A percentile compares a stretch with the other conserved stretches of the same genome.
Conservation (phyloP, 129 eudicot species). For the Lonicera japonica region DNA sequence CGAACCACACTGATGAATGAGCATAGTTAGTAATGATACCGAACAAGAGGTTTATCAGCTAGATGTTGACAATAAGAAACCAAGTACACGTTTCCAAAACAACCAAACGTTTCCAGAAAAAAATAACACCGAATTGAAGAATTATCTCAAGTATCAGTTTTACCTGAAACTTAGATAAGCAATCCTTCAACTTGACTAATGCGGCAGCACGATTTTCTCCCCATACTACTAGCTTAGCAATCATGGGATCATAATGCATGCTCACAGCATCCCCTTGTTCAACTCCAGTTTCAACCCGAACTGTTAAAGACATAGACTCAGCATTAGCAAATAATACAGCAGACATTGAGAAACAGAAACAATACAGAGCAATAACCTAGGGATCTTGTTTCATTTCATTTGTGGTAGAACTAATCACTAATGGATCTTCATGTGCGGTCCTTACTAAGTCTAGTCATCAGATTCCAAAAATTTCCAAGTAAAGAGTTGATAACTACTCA, state of each 20-base stretch:
- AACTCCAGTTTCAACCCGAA: conserved; percentile 97
- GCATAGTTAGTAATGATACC: too few relatives aligned
- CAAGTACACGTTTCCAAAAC: conserved; percentile 15
- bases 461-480: not conserved
- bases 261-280: conserved; percentile 91
- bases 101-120: not conserved
- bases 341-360: conserved; percentile 1
- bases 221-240: conserved; percentile 97
- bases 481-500: not conserved
- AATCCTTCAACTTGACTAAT: conserved; percentile 77
- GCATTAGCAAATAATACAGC: conserved; percentile 7
- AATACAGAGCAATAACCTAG: not conserved
- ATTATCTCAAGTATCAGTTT: not conserved
- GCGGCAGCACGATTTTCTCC: conserved; percentile 85
- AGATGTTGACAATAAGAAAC: not conserved
- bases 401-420: not conserved
- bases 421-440: not conserved
- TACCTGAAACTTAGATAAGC: conserved; percentile 91
- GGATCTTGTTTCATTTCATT: too few relatives aligned
- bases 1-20: too few relatives aligned
- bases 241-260: conserved; percentile 99
- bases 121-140: not conserved
- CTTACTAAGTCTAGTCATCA: not conserved
- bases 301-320: conserved; percentile 29
- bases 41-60: not conserved